phyloP scores from a whole-genome alignment of 2,329 filamentous ascomycete species.

The Penicillium aurantiogriseum region DNA sequence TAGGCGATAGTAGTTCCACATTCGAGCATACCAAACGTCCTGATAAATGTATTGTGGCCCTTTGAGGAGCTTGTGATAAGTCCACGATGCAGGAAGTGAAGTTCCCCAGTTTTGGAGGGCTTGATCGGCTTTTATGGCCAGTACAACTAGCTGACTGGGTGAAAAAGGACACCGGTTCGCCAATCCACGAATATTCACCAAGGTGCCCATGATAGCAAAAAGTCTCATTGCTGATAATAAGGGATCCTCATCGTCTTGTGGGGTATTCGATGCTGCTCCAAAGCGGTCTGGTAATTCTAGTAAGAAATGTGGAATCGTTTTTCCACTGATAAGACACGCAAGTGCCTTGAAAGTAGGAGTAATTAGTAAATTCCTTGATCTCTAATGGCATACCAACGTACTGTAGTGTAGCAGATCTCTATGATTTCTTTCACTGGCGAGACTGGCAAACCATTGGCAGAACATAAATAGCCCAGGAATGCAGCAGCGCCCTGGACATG shows the following conservation, averaged over 20 bases:
- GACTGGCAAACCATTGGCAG: background rate
- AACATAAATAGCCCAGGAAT: background rate
- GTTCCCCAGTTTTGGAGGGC: background rate
- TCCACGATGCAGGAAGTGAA: background rate
- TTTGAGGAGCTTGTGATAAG: background rate
- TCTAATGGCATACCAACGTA: background rate
- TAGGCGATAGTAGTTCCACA: conserved; percentile 9
- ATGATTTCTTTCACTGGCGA: conserved; percentile 3
- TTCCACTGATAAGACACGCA: conserved; percentile 1
- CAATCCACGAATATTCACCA: background rate
- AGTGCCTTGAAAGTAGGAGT: background rate
- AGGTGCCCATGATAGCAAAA: background rate
- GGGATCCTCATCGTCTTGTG: background rate
- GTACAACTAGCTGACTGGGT: background rate
- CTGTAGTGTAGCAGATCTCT: conserved; percentile 3
- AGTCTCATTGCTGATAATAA: conserved; percentile 1
- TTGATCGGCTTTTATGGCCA: background rate
- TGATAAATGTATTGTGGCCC: background rate
- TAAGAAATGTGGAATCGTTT: background rate
- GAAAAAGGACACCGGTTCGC: background rate
- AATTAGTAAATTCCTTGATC: background rate
- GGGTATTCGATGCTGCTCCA: background rate
- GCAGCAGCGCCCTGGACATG: conserved; percentile 3
- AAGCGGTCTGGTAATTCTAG: background rate
- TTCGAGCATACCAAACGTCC: background rate